phyloP scores from a whole-genome alignment of 495 filamentous ascomycete genomes.

The Hyaloscypha bicolor region DNA sequence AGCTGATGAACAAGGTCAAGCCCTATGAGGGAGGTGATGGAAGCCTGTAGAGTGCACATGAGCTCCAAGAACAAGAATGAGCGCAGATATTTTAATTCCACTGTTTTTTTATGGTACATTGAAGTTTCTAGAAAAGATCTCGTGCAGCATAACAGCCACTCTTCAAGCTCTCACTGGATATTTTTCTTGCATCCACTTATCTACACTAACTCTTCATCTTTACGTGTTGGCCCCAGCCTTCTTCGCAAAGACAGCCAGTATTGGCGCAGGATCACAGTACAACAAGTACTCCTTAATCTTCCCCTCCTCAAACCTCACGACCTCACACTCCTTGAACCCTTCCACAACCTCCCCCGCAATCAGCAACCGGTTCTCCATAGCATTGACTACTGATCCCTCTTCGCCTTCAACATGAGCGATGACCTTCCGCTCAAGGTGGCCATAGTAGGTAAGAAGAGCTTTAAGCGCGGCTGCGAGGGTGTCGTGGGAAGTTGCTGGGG shows the following conservation, averaged over 20 bases:
- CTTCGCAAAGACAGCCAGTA: background rate
- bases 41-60: background rate
- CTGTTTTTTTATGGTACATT: no score
- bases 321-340: slow-evolving; percentile 11
- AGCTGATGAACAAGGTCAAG: slow-evolving; percentile 18
- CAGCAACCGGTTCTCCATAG: slow-evolving; percentile 4
- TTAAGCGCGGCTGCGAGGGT: background rate
- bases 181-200: no score
- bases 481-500: background rate
- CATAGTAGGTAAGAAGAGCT: background rate
- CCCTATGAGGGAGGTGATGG: background rate
- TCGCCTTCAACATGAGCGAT: background rate
- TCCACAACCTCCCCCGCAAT: slow-evolving; percentile 9
- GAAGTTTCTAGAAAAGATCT: no score
- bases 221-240: background rate
- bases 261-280: background rate
- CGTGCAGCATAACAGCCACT: no score
- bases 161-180: no score
- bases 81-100: no score
- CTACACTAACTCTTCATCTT: no score
- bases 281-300: background rate
- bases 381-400: background rate
- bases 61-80: background rate
- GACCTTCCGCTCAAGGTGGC: background rate
- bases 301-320: background rate